These are phyloP conservation scores for Mycena leptocephala DNA, from an alignment of 768 basidiomycete species.

Conservation along the genomic window DNA sequence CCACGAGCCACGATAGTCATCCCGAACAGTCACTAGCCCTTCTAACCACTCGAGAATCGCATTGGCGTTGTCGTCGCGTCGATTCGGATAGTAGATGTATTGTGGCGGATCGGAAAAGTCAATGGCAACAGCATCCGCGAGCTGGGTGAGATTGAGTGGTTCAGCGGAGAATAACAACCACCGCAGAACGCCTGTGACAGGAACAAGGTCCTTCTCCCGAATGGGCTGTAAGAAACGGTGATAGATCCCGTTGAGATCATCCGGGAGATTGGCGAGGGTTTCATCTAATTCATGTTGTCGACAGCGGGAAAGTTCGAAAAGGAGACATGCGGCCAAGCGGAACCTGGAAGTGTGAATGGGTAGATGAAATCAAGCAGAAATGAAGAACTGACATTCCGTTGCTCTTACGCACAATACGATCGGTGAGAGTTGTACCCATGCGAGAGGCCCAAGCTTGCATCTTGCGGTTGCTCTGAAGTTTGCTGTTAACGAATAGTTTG, in stretches of 20 bases:
- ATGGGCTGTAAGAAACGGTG: slow-evolving; percentile 1
- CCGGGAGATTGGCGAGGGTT: slow-evolving; percentile 9
- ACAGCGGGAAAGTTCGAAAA: slow-evolving; percentile 11
- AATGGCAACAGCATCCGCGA: slow-evolving; percentile 13
- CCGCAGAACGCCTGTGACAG: neutral
- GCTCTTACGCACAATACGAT: neutral
- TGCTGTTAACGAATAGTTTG: neutral
- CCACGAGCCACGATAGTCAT: neutral
- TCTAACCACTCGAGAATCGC: slow-evolving; percentile 17
- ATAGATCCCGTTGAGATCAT: slow-evolving; percentile 11
- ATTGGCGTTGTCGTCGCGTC: neutral
- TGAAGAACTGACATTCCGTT: slow-evolving; percentile 16
- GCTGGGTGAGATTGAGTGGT: neutral
- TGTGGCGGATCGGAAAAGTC: neutral
- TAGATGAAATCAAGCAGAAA: neutral
- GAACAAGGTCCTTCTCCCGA: neutral
- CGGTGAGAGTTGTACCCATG: neutral
- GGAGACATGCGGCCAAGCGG: slow-evolving; percentile 4
- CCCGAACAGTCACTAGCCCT: neutral
- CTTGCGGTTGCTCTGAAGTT: neutral
- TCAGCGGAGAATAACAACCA: neutral
- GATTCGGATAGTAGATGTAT: neutral
- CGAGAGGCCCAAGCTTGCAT: slow-evolving; percentile 3
- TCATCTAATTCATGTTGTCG: slow-evolving; percentile 3
- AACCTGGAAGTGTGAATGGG: neutral